Evolutionary conservation across 1,284 basidiomycete species (phyloP).

Genomic region (Lentinula novae-zelandiae): DNA sequence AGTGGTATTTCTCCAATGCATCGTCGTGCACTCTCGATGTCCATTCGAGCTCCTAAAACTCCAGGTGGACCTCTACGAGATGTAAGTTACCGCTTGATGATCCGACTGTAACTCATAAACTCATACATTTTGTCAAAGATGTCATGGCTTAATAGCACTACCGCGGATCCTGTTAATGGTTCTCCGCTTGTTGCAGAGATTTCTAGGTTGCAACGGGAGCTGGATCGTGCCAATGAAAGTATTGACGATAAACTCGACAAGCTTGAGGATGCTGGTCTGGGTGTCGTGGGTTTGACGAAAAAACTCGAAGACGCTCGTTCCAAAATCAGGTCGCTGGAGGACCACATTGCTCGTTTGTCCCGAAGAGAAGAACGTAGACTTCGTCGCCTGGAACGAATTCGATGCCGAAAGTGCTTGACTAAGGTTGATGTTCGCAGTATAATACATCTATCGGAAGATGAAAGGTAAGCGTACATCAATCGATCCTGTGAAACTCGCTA

Average conservation of each 20-base stretch:
- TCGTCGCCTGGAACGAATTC: constrained; percentile 51
- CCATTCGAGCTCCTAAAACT: constrained; percentile 64
- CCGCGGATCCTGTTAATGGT: constrained; percentile 44
- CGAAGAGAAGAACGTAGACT: constrained; percentile 62
- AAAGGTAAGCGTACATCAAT: constrained; percentile 43
- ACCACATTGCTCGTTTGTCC: constrained; percentile 58
- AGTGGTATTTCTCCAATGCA: constrained; percentile 70
- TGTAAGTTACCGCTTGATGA: constrained; percentile 39
- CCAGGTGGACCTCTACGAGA: constrained; percentile 75
- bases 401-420: constrained; percentile 62
- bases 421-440: constrained; percentile 52
- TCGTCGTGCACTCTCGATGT: constrained; percentile 64
- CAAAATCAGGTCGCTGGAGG: constrained; percentile 56
- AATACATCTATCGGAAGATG: constrained; percentile 39
- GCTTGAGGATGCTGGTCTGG: constrained; percentile 73
- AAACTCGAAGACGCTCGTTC: constrained; percentile 67
- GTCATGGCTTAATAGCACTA: constrained; percentile 68
- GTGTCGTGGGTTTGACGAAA: constrained; percentile 62
- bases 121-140: constrained; percentile 38
- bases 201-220: constrained; percentile 60
- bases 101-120: background rate
- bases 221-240: constrained; percentile 73
- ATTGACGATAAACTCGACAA: constrained; percentile 84
- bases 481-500: background rate
- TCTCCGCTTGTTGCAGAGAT: constrained; percentile 64